Percentiles rank a stretch among this genome's conserved stretches.
Evolutionary conservation across 257 asterid species (phyloP).

Genomic region (Nicotiana benthamiana): DNA sequence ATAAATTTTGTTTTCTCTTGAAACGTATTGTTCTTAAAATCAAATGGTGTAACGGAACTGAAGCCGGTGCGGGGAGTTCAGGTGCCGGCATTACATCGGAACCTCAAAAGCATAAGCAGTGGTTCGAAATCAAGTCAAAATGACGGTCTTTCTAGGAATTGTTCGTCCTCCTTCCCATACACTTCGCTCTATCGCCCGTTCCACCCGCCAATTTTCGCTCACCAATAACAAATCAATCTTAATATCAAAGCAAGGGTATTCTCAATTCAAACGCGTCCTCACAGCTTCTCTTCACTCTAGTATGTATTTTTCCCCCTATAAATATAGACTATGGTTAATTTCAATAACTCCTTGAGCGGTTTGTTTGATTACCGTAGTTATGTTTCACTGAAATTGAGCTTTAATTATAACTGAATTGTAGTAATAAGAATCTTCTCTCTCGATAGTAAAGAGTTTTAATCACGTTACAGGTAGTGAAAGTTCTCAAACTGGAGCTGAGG

Average conservation of each 20-base stretch:
- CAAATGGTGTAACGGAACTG: background rate
- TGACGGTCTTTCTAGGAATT: slow-evolving; percentile 42
- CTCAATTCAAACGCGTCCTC: slow-evolving; percentile 24
- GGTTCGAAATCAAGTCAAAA: background rate
- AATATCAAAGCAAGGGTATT: slow-evolving; percentile 24
- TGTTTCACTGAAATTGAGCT: background rate
- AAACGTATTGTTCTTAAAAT: background rate
- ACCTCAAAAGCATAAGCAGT: background rate
- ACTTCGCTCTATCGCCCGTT: slow-evolving; percentile 31
- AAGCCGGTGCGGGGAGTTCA: background rate
- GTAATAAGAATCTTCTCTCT: background rate
- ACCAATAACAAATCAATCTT: slow-evolving; percentile 15
- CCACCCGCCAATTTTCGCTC: slow-evolving; percentile 25
- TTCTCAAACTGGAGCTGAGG: slow-evolving; percentile 26
- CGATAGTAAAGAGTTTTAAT: background rate
- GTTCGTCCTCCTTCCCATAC: slow-evolving; percentile 41
- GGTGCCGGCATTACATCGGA: background rate
- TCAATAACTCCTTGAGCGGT: background rate
- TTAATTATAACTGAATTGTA: background rate
- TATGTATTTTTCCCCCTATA: slow-evolving; percentile 13
- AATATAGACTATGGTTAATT: too few relatives aligned
- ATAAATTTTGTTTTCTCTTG: background rate
- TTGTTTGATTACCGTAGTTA: too few relatives aligned
- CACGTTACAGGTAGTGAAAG: slow-evolving; percentile 36
- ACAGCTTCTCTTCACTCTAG: slow-evolving; percentile 53